Percentiles rank a stretch among this genome's conserved stretches.
phyloP scores from a whole-genome alignment of 345 rosid genomes.

The Populus simonii region DNA sequence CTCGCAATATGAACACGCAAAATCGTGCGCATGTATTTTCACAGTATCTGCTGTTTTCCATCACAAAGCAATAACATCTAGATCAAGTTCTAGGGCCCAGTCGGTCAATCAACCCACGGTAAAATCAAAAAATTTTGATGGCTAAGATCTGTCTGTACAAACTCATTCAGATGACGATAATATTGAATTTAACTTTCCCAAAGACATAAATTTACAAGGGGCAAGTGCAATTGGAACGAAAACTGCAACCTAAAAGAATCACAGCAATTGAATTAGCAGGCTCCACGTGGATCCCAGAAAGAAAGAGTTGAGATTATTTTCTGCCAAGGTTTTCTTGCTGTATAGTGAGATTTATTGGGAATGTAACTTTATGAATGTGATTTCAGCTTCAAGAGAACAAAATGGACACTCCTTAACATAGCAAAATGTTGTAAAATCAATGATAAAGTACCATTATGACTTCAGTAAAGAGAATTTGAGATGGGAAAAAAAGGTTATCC shows the following conservation, averaged over 20 bases:
- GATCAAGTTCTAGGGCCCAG: neutral
- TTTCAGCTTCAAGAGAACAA: neutral
- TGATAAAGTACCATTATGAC: neutral
- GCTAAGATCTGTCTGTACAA: neutral
- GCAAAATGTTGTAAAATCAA: neutral
- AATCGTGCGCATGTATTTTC: neutral
- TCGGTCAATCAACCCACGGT: neutral
- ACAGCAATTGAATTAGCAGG: neutral
- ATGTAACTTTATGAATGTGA: neutral
- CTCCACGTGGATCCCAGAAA: neutral
- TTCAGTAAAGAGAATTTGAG: neutral
- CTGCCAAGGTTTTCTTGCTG: neutral
- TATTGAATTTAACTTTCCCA: neutral
- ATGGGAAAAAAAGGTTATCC: no score
- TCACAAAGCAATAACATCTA: neutral
- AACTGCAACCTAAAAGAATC: neutral
- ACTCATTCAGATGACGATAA: neutral
- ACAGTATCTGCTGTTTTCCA: neutral
- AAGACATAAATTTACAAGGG: neutral
- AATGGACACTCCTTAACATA: no score
- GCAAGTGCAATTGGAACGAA: neutral
- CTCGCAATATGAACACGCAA: neutral
- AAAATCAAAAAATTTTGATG: no score
- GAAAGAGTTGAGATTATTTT: neutral
- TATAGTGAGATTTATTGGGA: neutral